Percentiles rank a stretch among this genome's conserved stretches.
Evolutionary conservation across 495 filamentous ascomycete genomes (phyloP).

Genomic region (Xanthoparmelia taractica): DNA sequence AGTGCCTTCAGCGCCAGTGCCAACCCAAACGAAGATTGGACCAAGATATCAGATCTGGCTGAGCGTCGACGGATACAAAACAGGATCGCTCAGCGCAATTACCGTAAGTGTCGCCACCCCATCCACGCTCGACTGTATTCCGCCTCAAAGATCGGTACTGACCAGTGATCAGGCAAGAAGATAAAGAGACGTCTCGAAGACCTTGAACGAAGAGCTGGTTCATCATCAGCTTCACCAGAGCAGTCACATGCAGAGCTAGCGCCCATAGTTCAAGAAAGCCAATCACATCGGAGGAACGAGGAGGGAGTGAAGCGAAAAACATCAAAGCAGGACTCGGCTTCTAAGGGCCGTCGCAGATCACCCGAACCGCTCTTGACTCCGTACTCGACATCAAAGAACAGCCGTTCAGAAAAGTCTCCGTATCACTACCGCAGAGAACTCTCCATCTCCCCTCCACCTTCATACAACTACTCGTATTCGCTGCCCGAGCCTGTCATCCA

Average conservation of each 20-base stretch:
- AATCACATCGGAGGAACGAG: slow-evolving; percentile 32
- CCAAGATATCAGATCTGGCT: slow-evolving; percentile 95
- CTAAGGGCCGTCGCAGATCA: slow-evolving; percentile 40
- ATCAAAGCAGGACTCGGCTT: slow-evolving; percentile 38
- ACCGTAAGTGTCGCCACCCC: slow-evolving; percentile 59
- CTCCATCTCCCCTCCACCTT: slow-evolving; percentile 61
- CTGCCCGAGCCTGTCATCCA: slow-evolving; percentile 60
- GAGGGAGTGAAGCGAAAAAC: slow-evolving; percentile 43
- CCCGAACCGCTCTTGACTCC: slow-evolving; percentile 35
- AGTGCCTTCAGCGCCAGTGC: slow-evolving; percentile 95
- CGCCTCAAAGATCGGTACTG: slow-evolving; percentile 13
- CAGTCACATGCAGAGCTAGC: slow-evolving; percentile 48
- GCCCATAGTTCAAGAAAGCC: slow-evolving; percentile 13
- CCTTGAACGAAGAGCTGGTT: slow-evolving; percentile 84
- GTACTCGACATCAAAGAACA: slow-evolving; percentile 40
- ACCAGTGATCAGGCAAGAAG: slow-evolving; percentile 72
- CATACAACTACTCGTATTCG: slow-evolving; percentile 63
- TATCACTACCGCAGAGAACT: slow-evolving; percentile 65
- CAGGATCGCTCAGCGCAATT: slow-evolving; percentile 95
- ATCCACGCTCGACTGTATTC: slow-evolving; percentile 2
- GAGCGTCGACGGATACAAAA: slow-evolving; percentile 95
- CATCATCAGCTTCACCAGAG: slow-evolving; percentile 66
- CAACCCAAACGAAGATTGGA: slow-evolving; percentile 98
- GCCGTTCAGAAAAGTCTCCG: slow-evolving; percentile 49
- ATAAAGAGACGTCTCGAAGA: slow-evolving; percentile 96